Conservation (phyloP, 2,329 filamentous ascomycete species). For the Sclerotinia minor region DNA sequence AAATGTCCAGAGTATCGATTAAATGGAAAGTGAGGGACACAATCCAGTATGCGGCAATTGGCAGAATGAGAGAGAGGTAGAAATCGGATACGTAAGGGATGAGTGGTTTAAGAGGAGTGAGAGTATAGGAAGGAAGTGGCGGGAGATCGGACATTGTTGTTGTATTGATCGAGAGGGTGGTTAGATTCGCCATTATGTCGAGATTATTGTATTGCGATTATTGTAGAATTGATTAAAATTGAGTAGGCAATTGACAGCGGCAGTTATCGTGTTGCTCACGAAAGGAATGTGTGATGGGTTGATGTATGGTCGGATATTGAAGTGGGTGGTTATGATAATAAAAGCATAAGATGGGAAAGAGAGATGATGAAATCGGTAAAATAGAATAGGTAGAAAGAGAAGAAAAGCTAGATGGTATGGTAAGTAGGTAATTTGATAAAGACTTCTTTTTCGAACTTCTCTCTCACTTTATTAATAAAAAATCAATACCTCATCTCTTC, state of each 20-base stretch:
- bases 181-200: slow-evolving; percentile 50
- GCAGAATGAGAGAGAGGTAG: slow-evolving; percentile 71
- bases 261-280: slow-evolving; percentile 42
- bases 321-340: not conserved
- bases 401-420: not conserved
- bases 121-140: slow-evolving; percentile 79
- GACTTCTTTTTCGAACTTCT: not conserved
- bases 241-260: slow-evolving; percentile 23
- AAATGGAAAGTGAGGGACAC: slow-evolving; percentile 79
- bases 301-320: slow-evolving; percentile 22
- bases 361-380: too few relatives aligned
- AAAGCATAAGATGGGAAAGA: slow-evolving; percentile 10
- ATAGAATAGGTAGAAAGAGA: too few relatives aligned
- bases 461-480: not conserved
- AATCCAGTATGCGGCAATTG: slow-evolving; percentile 84
- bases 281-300: slow-evolving; percentile 35
- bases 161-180: slow-evolving; percentile 43
- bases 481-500: not conserved
- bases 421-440: not conserved
- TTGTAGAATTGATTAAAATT: slow-evolving; percentile 2
- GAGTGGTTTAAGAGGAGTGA: slow-evolving; percentile 68
- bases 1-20: slow-evolving; percentile 82
- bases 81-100: slow-evolving; percentile 79
- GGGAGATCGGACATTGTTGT: slow-evolving; percentile 64
- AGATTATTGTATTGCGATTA: not conserved